Evolutionary conservation across 345 rosid genomes (phyloP), one percentile per base, ranked within the genome.

Genomic region (Combretum micranthum): DNA sequence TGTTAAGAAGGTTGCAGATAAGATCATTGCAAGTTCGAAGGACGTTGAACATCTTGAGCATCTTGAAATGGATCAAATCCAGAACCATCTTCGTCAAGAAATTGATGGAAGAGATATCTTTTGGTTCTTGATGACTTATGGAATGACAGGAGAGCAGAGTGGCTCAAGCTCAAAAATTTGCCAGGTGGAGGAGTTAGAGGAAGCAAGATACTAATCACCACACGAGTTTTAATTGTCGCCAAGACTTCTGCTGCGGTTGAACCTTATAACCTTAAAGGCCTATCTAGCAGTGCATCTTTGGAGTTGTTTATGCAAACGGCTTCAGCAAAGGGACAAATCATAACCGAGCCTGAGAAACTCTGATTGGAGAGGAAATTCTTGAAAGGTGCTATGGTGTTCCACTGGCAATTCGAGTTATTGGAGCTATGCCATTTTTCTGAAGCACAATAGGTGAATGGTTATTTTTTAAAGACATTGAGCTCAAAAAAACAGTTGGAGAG

Each of bases 321-420:
- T 52, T 22, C 25, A 16, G 4, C 20, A 22, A 32, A 52, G 32
- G 32, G 12, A 12, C 15, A 52, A 44, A 64, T 47, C 32, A 20
- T 48, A 19, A 47, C 26, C 14, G 19, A 43, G 44, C 18, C 56
- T 15, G n/a, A 11, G n/a, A n/a, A 60, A 47, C 52, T 7, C 45
- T 16, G 15, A 37, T 60, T 15, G 67, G 73, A 32, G 56, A 55
- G 52, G 60, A 69, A 9, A 62, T 69, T 44, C 49, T 62, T 4
- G 47, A 42, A 17, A 69, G 60, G 42, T 69, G 74, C 13, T 14
- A 12, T 0, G 78, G 74, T 39, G 64, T 55, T 51, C 69, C 77
- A 32, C 50, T 74, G 2, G 68, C 51, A 11, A 53, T 73, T 43
- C 56, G 47, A 45, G 49, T 67, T 2, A 56, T 68, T 2, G 74